A percentile compares a stretch with the other conserved stretches of the same genome.
Conservation (phyloP, 2,329 filamentous ascomycete species). For the Aspergillus felis region DNA sequence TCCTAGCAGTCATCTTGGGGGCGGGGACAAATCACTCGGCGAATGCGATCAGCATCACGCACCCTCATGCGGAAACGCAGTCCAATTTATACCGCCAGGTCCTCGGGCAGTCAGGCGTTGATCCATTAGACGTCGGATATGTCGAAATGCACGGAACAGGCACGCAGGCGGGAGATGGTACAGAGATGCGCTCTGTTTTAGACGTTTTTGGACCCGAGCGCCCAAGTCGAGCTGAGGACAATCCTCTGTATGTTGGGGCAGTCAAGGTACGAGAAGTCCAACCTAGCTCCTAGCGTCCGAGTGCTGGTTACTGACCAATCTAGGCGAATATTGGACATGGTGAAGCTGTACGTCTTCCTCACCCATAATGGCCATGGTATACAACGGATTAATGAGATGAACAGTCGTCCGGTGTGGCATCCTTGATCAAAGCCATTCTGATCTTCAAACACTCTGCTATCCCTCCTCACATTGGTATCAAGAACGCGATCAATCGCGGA, state of each 20-base stretch:
- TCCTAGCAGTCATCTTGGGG: conserved; percentile 41
- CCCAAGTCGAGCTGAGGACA: conserved; percentile 22
- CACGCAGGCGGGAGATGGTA: conserved; percentile 35
- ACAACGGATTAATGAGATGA: too few relatives aligned
- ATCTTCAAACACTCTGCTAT: conserved; percentile 63
- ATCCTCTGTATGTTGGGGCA: conserved; percentile 29
- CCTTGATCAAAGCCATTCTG: conserved; percentile 59
- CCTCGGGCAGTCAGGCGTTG: conserved; percentile 30
- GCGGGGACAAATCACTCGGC: conserved; percentile 43
- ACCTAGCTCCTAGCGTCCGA: too few relatives aligned
- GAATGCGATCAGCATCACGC: conserved; percentile 44
- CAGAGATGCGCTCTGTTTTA: conserved; percentile 34
- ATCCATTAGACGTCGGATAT: conserved; percentile 34
- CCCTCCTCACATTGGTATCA: conserved; percentile 65
- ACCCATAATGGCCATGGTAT: too few relatives aligned
- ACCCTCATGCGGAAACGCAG: conserved; percentile 36
- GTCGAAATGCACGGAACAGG: conserved; percentile 39
- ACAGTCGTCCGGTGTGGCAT: conserved; percentile 25
- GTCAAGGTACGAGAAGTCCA: conserved; percentile 14
- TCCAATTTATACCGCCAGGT: conserved; percentile 35
- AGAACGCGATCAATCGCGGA: conserved; percentile 40
- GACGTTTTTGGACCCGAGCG: conserved; percentile 29
- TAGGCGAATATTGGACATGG: conserved; percentile 44
- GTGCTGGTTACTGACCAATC: too few relatives aligned
- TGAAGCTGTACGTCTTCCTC: conserved; percentile 23